Percentiles rank a stretch among this genome's conserved stretches.
phyloP scores from a whole-genome alignment of 352 stramenopile genomes.

The Globisporangium megalacanthum region DNA sequence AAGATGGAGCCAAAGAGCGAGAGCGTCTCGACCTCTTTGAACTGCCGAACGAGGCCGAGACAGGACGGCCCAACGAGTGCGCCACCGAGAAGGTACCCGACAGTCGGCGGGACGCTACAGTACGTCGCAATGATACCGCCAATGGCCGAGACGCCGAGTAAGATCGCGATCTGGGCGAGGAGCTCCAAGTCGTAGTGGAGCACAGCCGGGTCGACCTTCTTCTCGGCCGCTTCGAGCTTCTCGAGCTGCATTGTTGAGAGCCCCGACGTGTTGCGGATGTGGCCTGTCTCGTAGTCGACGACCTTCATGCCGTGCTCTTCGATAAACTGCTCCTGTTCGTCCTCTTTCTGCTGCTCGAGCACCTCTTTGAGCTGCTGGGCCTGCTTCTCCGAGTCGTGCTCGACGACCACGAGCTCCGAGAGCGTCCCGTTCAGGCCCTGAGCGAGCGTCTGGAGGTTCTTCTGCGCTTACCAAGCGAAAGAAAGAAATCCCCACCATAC shows the following conservation, averaged over 20 bases:
- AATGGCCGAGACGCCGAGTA: conserved; percentile 80
- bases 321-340: conserved; percentile 73
- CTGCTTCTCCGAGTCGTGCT: conserved; percentile 75
- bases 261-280: conserved; percentile 68
- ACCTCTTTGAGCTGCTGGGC: conserved; percentile 77
- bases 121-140: conserved; percentile 86
- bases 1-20: conserved; percentile 93
- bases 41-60: conserved; percentile 76
- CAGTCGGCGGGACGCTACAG: conserved; percentile 85
- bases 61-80: conserved; percentile 89
- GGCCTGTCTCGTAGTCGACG: conserved; percentile 81
- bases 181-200: conserved; percentile 86
- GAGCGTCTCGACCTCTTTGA: conserved; percentile 91
- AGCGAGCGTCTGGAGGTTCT: conserved; percentile 67
- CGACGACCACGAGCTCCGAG: conserved; percentile 71
- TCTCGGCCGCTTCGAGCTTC: conserved; percentile 73
- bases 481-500: neutral
- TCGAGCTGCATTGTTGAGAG: conserved; percentile 56
- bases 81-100: conserved; percentile 89
- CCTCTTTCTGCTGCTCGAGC: conserved; percentile 68
- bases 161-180: conserved; percentile 75
- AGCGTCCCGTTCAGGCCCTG: conserved; percentile 69
- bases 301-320: conserved; percentile 76
- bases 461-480: conserved; percentile 12
- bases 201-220: conserved; percentile 78